A percentile compares a stretch with the other conserved stretches of the same genome.
These are phyloP conservation scores for Stentor coeruleus DNA, from an alignment of 73 alveolate genomes.

Conservation along the genomic window DNA sequence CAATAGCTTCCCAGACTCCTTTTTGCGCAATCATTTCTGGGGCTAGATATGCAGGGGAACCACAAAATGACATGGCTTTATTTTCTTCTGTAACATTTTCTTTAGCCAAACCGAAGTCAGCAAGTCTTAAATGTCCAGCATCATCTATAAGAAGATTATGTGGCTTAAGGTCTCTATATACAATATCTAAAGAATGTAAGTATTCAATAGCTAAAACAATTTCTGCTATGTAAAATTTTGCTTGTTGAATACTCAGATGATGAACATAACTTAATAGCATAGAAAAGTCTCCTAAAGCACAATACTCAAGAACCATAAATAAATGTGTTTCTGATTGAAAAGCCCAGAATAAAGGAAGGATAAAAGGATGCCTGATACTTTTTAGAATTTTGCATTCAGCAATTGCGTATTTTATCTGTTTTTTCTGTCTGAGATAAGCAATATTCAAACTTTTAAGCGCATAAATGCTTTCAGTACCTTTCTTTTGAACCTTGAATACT, in stretches of 20 bases:
- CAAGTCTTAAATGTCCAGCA: conserved; percentile 58
- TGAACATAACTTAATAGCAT: conserved; percentile 40
- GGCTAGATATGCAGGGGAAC: conserved; percentile 79
- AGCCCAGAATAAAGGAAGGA: conserved; percentile 48
- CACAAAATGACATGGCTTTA: conserved; percentile 58
- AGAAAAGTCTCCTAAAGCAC: conserved; percentile 70
- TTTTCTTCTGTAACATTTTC: conserved; percentile 42
- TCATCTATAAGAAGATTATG: conserved; percentile 58
- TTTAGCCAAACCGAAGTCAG: conserved; percentile 72
- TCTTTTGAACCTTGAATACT: conserved; percentile 67
- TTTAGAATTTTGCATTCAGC: conserved; percentile 59
- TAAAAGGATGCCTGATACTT: conserved; percentile 51
- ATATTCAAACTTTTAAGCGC: conserved; percentile 84
- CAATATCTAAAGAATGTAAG: conserved; percentile 56
- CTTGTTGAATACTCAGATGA: conserved; percentile 46
- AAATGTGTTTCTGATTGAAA: conserved; percentile 64
- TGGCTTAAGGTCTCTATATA: conserved; percentile 76
- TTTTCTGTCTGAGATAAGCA: conserved; percentile 57
- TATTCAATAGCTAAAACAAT: conserved; percentile 61
- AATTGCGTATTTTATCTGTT: conserved; percentile 58
- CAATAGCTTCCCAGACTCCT: conserved; percentile 67
- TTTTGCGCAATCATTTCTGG: conserved; percentile 65
- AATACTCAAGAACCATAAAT: conserved; percentile 71
- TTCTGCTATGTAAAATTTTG: conserved; percentile 54
- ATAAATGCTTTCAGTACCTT: conserved; percentile 51